These are phyloP conservation scores for Ascochyta koolunga DNA, from an alignment of 2,329 filamentous ascomycete genomes.

Conservation along the genomic window DNA sequence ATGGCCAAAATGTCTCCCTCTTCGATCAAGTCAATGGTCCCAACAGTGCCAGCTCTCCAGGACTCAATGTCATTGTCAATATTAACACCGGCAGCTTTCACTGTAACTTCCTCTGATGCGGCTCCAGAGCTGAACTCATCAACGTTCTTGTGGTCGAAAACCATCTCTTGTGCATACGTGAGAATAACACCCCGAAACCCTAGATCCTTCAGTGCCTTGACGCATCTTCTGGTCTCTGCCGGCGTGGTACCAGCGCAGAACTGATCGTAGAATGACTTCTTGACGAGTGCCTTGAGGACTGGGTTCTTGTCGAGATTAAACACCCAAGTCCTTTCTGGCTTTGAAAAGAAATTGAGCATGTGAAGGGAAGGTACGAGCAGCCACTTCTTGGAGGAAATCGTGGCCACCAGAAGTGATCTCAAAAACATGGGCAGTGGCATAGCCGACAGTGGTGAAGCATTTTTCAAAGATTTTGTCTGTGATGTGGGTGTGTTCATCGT, in stretches of 20 bases:
- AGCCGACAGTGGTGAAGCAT: slow-evolving; percentile 22
- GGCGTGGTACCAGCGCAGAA: slow-evolving; percentile 85
- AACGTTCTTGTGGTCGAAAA: slow-evolving; percentile 49
- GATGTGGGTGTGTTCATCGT: slow-evolving; percentile 9
- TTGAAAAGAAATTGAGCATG: slow-evolving; percentile 49
- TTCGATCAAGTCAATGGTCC: slow-evolving; percentile 38
- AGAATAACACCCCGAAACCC: slow-evolving; percentile 86
- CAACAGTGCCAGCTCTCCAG: slow-evolving; percentile 36
- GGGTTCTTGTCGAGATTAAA: slow-evolving; percentile 74
- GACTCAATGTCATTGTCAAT: slow-evolving; percentile 45
- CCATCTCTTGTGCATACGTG: slow-evolving; percentile 76
- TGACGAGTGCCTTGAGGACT: slow-evolving; percentile 72
- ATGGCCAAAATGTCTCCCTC: slow-evolving; percentile 41
- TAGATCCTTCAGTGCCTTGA: slow-evolving; percentile 68
- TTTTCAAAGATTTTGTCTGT: slow-evolving; percentile 3
- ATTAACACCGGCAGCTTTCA: slow-evolving; percentile 4
- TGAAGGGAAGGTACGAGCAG: slow-evolving; percentile 49
- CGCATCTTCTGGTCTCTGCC: slow-evolving; percentile 66
- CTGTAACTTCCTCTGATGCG: slow-evolving; percentile 19
- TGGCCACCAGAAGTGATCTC: slow-evolving; percentile 48
- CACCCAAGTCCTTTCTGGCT: slow-evolving; percentile 45
- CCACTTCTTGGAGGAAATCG: slow-evolving; percentile 55
- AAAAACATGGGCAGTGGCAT: slow-evolving; percentile 40
- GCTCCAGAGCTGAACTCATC: slow-evolving; percentile 19
- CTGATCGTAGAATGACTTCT: slow-evolving; percentile 85